Percentiles rank a stretch among this genome's conserved stretches.
Conservation (phyloP, 2,329 filamentous ascomycete genomes). For the Orbilia brochopaga region DNA sequence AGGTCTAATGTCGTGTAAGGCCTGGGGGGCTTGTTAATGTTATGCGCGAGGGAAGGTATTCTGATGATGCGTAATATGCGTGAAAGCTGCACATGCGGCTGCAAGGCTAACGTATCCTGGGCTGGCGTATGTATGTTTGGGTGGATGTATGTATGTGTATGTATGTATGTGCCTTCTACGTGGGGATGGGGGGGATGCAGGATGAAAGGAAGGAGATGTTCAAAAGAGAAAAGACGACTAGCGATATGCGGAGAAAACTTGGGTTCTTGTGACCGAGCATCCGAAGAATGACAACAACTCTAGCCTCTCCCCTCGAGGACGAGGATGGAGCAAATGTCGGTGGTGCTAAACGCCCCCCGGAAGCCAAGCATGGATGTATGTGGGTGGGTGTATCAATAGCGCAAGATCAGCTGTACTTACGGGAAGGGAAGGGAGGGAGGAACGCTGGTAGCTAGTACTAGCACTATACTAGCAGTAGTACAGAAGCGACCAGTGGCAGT, state of each 20-base stretch:
- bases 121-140: constrained; percentile 33
- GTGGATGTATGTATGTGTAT: constrained; percentile 11
- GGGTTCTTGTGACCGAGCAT: constrained; percentile 37
- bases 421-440: constrained; percentile 27
- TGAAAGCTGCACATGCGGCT: constrained; percentile 48
- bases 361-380: constrained; percentile 8
- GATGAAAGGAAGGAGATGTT: constrained; percentile 48
- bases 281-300: constrained; percentile 42
- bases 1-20: constrained; percentile 49
- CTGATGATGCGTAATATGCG: constrained; percentile 51
- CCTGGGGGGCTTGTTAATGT: constrained; percentile 39
- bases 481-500: constrained; percentile 28
- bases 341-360: constrained; percentile 25
- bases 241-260: constrained; percentile 44
- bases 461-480: no score
- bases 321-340: constrained; percentile 24
- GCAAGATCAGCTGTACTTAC: constrained; percentile 49
- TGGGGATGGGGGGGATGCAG: constrained; percentile 49
- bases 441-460: constrained; percentile 7
- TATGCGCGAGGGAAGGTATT: constrained; percentile 27
- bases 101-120: constrained; percentile 52
- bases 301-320: constrained; percentile 29
- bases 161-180: constrained; percentile 41
- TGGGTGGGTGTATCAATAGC: constrained; percentile 16
- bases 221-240: constrained; percentile 49